Conservation (phyloP, 129 eudicot species). For the Gnaphalium uliginosum region DNA sequence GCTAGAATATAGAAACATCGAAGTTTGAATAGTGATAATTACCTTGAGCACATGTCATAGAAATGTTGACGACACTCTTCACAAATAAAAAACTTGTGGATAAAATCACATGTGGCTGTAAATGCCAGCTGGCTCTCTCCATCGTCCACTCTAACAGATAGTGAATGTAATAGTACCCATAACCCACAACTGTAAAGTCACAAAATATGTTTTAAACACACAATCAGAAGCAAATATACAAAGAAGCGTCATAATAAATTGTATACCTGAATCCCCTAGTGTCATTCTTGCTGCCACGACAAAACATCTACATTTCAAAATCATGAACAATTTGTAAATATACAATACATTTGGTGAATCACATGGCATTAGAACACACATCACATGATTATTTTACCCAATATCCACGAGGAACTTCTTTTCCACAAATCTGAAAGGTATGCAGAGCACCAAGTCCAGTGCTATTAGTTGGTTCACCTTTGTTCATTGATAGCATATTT, state of each 20-base stretch:
- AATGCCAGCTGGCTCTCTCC: conserved; percentile 77
- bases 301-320: conserved; percentile 62
- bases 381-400: conserved; percentile 54
- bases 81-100: conserved; percentile 77
- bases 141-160: conserved; percentile 86
- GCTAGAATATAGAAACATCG: background rate
- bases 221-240: background rate
- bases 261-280: conserved; percentile 82
- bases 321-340: conserved; percentile 14
- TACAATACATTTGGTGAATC: background rate
- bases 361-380: background rate
- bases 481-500: conserved; percentile 27
- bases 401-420: conserved; percentile 80
- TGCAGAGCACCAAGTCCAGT: conserved; percentile 38
- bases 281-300: conserved; percentile 86
- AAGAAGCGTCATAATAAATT: background rate
- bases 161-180: conserved; percentile 81
- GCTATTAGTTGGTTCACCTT: conserved; percentile 35
- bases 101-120: conserved; percentile 67
- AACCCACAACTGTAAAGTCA: conserved; percentile 74
- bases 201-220: background rate
- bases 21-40: background rate
- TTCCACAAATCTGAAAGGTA: conserved; percentile 67
- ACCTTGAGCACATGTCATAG: conserved; percentile 82
- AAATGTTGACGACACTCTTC: conserved; percentile 91